phyloP scores from a whole-genome alignment of 106 monocot genomes.

The Chionographis japonica region DNA sequence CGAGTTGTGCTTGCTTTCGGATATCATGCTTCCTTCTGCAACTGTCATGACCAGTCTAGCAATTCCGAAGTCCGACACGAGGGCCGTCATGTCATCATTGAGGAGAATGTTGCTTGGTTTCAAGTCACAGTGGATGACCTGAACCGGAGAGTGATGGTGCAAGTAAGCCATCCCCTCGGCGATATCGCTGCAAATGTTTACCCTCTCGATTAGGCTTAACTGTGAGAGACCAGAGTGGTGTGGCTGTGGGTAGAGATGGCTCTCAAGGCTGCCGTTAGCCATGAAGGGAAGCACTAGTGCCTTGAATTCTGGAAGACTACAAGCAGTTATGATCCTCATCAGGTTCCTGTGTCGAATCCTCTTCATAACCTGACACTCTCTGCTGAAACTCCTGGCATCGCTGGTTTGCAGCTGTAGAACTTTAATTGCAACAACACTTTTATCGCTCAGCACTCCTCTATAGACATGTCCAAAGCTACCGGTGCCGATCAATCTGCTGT shows the following conservation, averaged over 20 bases:
- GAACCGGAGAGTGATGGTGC: slow-evolving; percentile 37
- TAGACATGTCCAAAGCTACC: slow-evolving; percentile 32
- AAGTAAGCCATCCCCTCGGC: slow-evolving; percentile 37
- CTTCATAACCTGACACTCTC: slow-evolving; percentile 36
- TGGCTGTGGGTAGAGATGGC: slow-evolving; percentile 21
- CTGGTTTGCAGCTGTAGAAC: slow-evolving; percentile 23
- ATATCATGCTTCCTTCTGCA: slow-evolving; percentile 8
- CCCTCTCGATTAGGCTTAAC: slow-evolving; percentile 16
- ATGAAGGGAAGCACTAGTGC: slow-evolving; percentile 39
- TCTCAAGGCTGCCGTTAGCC: slow-evolving; percentile 34
- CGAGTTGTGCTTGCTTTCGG: slow-evolving; percentile 10
- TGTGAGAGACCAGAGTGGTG: background rate
- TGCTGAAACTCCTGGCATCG: slow-evolving; percentile 22
- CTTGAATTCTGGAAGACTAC: slow-evolving; percentile 36
- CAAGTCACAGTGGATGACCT: slow-evolving; percentile 36
- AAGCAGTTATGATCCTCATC: slow-evolving; percentile 31
- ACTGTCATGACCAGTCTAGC: slow-evolving; percentile 25
- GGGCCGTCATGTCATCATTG: slow-evolving; percentile 38
- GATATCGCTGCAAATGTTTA: slow-evolving; percentile 34
- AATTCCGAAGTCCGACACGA: slow-evolving; percentile 46
- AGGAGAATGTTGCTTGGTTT: slow-evolving; percentile 39
- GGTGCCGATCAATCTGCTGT: slow-evolving; percentile 24
- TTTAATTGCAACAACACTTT: slow-evolving; percentile 28
- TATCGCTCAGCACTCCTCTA: slow-evolving; percentile 20
- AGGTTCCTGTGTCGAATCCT: slow-evolving; percentile 29